Base-by-base conservation (phyloP, 139 green algal genomes). In the Picochlorum sp. region DNA sequence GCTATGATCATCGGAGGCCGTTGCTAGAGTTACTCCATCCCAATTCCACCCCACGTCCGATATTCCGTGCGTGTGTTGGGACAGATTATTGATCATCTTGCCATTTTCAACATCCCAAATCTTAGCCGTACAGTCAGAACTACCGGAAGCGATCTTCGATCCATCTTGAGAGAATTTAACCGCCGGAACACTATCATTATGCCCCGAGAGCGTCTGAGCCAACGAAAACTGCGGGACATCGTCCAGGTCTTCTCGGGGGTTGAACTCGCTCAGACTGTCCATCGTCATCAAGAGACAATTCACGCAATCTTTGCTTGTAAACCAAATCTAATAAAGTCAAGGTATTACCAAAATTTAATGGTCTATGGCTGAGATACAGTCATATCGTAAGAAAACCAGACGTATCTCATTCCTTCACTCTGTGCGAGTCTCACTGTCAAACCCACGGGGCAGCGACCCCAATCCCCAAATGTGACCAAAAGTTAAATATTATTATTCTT, bases 1-100 rank as follows among this genome's bases (percentile, higher is more conserved):
- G 5, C 71, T 83, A 5, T 65, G 66, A 75, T 90, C 80, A 44
- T 90, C 75, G 1, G 65, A 73, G 9, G 79, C 79, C 9, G 65
- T 82, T 51, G 67, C 69, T 5, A 97, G 43, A 39, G 81, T 85
- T 30, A 43, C 60, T 12, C 69, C 68, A 16, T 78, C 52, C 10
- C 63, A 57, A 30, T 76, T 79, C 89, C 89, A 97, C 0, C 72
- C 59, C 12, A 97, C 74, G 50, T 95, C 89, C 18, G 73, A 83
- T 37, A 91, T 71, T 33, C 88, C 82, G 24, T 62, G 54, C 50
- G 66, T 59, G 61, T 94, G 85, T 58, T 94, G 85, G 40, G 60
- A 51, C n/a, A 87, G 51, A 3, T 52, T 76, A 3, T 30, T 47
- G 28, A 75, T n/a, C 14, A 60, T 32, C 22, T 47, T 18, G 2